Evolutionary conservation across 176 grass and related monocot genomes (phyloP).

Genomic region (Alloteropsis semialata): DNA sequence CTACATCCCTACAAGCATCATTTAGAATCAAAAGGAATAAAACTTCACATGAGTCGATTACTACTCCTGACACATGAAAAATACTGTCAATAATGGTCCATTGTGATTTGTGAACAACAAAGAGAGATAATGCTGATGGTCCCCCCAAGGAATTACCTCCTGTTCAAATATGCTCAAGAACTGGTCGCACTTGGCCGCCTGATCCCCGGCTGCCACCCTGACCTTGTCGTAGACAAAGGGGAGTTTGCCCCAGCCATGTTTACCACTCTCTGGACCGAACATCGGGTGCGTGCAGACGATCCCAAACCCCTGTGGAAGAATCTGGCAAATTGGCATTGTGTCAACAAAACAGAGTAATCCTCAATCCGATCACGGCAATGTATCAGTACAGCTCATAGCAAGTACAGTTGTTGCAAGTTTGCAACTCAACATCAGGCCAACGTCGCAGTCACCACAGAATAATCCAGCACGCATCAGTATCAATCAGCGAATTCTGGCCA

Average conservation of each 20-base stretch:
- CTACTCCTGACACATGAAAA: neutral
- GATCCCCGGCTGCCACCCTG: constrained; percentile 35
- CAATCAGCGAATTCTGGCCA: neutral
- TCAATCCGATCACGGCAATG: neutral
- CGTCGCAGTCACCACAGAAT: neutral
- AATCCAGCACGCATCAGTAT: neutral
- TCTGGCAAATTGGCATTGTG: constrained; percentile 4
- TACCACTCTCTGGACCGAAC: constrained; percentile 74
- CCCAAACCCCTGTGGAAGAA: constrained; percentile 55
- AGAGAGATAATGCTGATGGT: neutral
- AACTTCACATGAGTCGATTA: neutral
- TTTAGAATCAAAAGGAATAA: neutral
- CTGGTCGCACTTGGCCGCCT: constrained; percentile 41
- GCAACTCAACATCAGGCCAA: neutral
- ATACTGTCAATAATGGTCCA: neutral
- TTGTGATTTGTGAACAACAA: neutral
- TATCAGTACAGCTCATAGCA: neutral
- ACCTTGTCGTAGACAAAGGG: constrained; percentile 74
- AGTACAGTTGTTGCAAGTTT: neutral
- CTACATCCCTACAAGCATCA: constrained; percentile 48
- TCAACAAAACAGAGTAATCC: neutral
- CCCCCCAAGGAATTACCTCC: constrained; percentile 41
- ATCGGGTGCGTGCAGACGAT: constrained; percentile 71
- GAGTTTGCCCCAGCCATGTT: constrained; percentile 48
- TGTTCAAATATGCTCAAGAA: constrained; percentile 67